Evolutionary conservation across 176 grass and related monocot species (phyloP), one percentile per base, ranked within the genome.

Genomic region (Triticum monococcum): DNA sequence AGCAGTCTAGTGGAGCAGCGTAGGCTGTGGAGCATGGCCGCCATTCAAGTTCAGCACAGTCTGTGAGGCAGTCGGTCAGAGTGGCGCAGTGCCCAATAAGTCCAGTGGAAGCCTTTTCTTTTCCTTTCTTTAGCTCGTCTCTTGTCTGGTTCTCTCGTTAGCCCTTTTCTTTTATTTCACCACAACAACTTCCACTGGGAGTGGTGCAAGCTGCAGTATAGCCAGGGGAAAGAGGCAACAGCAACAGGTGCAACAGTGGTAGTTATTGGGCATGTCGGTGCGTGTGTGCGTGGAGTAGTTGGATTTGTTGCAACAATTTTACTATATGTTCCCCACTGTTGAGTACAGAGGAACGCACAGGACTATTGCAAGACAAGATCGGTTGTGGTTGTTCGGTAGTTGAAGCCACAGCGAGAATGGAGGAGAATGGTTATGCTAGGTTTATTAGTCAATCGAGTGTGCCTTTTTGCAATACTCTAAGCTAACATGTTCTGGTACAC

Each of bases 221-320:
- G 35, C 8, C 75, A 24, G 50, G 50, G 35, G 3, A 83, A 78
- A 81, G 20, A 20, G 35, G 83, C 50, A 70, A 23, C 20, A 40
- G 25, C 6, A 43, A 12, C 37, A 72, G 37, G 22, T 43, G 69
- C 22, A 54, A 18, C 50, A 54, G 43, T 45, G 12, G 43, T 45
- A 45, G 43, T 45, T 12, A 45, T 45, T 45, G 43, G 43, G 12
- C 43, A 45, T 45, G 43, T 12, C 12, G 43, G 43, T 45, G 43
- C 11, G 43, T 45, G 43, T 45, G 43, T 45, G 43, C 43, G 43
- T 45, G 43, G 50, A 64, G 83, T 83, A 2, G 90, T 68, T 86
- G 86, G 83, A 86, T 67, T 89, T 38, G 87, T 65, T 92, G 87
- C 79, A 79, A 79, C 72, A n/a, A 35, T 45, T 77, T 77, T 60